Evolutionary conservation across 805 yeast genomes (phyloP).

Genomic region (Ogataea thermomethanolica): DNA sequence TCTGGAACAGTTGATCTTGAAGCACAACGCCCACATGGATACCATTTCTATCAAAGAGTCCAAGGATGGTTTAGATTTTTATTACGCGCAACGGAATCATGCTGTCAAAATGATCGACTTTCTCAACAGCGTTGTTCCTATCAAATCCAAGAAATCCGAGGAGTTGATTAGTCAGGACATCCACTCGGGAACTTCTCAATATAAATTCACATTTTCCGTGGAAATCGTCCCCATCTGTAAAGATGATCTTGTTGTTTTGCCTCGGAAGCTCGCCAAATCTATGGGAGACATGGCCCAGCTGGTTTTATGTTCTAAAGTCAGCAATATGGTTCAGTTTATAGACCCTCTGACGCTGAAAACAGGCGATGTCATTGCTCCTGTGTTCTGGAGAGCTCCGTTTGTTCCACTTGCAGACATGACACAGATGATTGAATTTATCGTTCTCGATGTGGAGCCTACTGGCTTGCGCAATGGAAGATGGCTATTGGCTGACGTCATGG

Average conservation of each 20-base stretch:
- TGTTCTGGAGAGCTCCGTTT: slow-evolving; percentile 84
- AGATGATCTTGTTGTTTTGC: slow-evolving; percentile 91
- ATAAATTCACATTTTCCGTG: slow-evolving; percentile 87
- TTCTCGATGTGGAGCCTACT: slow-evolving; percentile 90
- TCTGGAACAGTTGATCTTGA: slow-evolving; percentile 91
- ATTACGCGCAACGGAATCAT: slow-evolving; percentile 81
- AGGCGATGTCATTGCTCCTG: slow-evolving; percentile 66
- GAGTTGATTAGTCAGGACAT: slow-evolving; percentile 90
- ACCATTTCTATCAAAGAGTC: slow-evolving; percentile 91
- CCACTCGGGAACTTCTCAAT: slow-evolving; percentile 82
- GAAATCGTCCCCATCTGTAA: slow-evolving; percentile 96
- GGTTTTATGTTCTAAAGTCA: slow-evolving; percentile 78
- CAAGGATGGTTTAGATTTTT: slow-evolving; percentile 93
- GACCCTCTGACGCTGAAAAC: slow-evolving; percentile 80
- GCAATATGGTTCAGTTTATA: slow-evolving; percentile 79
- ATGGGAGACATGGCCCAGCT: slow-evolving; percentile 80
- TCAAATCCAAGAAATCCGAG: slow-evolving; percentile 77
- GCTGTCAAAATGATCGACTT: slow-evolving; percentile 95
- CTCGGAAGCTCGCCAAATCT: slow-evolving; percentile 78
- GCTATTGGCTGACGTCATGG: slow-evolving; percentile 85
- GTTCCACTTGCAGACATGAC: slow-evolving; percentile 69
- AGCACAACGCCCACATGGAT: slow-evolving; percentile 88
- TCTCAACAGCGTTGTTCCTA: slow-evolving; percentile 78
- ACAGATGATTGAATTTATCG: slow-evolving; percentile 80
- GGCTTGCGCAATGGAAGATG: slow-evolving; percentile 73